Percentiles rank a stretch among this genome's conserved stretches.
Conservation (phyloP, 1,139 yeast species). For the Wickerhamiella infanticola region DNA sequence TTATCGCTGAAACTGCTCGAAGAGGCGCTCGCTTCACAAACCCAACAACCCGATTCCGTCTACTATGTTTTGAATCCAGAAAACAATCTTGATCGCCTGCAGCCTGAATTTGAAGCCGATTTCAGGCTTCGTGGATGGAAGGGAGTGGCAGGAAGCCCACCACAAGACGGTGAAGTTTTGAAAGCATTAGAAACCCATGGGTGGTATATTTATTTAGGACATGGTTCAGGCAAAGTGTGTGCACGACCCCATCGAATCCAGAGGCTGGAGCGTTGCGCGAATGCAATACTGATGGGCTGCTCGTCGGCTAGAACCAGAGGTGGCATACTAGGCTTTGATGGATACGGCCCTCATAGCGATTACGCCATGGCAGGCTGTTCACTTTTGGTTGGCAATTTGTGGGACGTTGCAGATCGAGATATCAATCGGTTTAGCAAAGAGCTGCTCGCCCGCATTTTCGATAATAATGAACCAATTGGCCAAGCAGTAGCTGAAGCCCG, state of each 20-base stretch:
- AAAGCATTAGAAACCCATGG: conserved; percentile 29
- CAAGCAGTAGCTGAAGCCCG: conserved; percentile 46
- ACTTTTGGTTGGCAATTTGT: conserved; percentile 66
- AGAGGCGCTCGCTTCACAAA: conserved; percentile 18
- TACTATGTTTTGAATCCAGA: conserved; percentile 54
- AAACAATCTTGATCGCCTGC: conserved; percentile 59
- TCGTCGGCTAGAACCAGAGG: conserved; percentile 60
- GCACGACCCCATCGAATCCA: conserved; percentile 38
- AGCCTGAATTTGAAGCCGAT: conserved; percentile 36
- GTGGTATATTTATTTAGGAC: conserved; percentile 75
- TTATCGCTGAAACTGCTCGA: conserved; percentile 47
- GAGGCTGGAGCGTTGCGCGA: conserved; percentile 35
- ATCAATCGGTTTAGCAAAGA: conserved; percentile 60
- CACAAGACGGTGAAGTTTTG: conserved; percentile 38
- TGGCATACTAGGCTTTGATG: conserved; percentile 45
- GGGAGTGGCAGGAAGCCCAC: conserved; percentile 40
- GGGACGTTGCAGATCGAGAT: conserved; percentile 97
- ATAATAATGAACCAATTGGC: conserved; percentile 21
- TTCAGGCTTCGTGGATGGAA: conserved; percentile 37
- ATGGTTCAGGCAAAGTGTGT: conserved; percentile 89
- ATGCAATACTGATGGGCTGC: conserved; percentile 75
- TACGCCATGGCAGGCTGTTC: conserved; percentile 74
- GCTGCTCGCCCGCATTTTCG: conserved; percentile 47
- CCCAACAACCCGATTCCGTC: background rate
- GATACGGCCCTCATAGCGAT: conserved; percentile 61